A percentile compares a stretch with the other conserved stretches of the same genome.
phyloP scores from a whole-genome alignment of 1,284 basidiomycete genomes.

The Lentinula novae-zelandiae region DNA sequence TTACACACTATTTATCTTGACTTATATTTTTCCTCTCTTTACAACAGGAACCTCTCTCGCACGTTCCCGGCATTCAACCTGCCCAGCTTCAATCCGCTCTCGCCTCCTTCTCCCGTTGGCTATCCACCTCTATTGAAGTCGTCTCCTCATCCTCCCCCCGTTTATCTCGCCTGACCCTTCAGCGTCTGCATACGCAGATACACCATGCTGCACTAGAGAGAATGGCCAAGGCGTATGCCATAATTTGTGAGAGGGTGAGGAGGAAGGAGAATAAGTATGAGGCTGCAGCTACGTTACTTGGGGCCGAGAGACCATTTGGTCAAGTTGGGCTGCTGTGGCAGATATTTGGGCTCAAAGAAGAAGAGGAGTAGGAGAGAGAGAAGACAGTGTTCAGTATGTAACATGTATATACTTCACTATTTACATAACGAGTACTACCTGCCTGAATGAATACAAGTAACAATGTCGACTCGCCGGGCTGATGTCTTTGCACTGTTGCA shows the following conservation, averaged over 20 bases:
- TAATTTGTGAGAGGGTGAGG: conserved; percentile 71
- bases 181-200: conserved; percentile 62
- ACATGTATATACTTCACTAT: neutral
- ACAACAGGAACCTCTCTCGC: conserved; percentile 68
- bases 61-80: conserved; percentile 54
- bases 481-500: too few species aligned
- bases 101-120: conserved; percentile 62
- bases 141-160: conserved; percentile 80
- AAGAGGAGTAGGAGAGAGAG: neutral
- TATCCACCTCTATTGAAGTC: conserved; percentile 56
- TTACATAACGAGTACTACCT: too few species aligned
- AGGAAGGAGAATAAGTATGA: conserved; percentile 81
- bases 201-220: conserved; percentile 72
- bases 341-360: conserved; percentile 66
- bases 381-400: neutral
- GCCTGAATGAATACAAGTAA: too few species aligned
- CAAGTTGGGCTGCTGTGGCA: conserved; percentile 68
- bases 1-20: neutral
- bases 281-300: conserved; percentile 81
- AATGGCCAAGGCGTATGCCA: conserved; percentile 65
- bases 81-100: conserved; percentile 51
- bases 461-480: too few species aligned
- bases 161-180: conserved; percentile 68
- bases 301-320: conserved; percentile 80
- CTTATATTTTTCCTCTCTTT: neutral